Base-by-base conservation (phyloP, 1,284 basidiomycete genomes). In the Ustilago hordei region DNA sequence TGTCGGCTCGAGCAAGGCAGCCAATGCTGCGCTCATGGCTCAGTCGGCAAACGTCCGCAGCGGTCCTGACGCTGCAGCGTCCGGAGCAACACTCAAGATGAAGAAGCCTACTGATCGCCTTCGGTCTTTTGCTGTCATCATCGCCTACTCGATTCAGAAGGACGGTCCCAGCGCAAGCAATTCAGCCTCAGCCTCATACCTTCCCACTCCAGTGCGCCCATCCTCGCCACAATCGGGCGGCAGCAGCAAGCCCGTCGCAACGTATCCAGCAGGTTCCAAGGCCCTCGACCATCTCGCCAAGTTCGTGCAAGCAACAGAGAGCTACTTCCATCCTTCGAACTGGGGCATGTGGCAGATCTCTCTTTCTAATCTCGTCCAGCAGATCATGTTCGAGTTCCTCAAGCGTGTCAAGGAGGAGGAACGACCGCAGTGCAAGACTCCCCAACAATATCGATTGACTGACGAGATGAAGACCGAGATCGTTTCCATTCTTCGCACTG, bases 251-350 rank as follows among this genome's bases (percentile, higher is more conserved):
- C 83, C 60, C 28, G 5, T 66, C 32, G 38, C 82, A 48, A 87
- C 86, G 32, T 95, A 91, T 86, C 88, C 95, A 36, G 95, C 91
- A 0, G 96, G 97, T 8, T 95, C 93, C 5, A 93, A 91, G 83
- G 94, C 95, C 17, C 89, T 99, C 69, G 94, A 97, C 79, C 92
- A 94, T 31, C 88, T 99, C 32, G 92, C 94, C 77, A 92, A 91
- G 79, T 88, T 99, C 52, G 91, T 99, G 64, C 96, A 94, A 13
- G 95, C 94, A 73, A 94, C 93, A 7, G 97, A 99, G 85, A 92
- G 91, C 0, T 95, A 92, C 88, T 97, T 96, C 86, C 95, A 97
- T 86, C 94, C 94, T 5, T 84, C 83, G 32, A 85, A 85, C 88
- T 85, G 57, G 76, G 78, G 80, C 19, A 58, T 73, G 47, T 83